These are phyloP conservation scores for Mycena citricolor DNA, from an alignment of 1,284 basidiomycete genomes.

Conservation along the genomic window DNA sequence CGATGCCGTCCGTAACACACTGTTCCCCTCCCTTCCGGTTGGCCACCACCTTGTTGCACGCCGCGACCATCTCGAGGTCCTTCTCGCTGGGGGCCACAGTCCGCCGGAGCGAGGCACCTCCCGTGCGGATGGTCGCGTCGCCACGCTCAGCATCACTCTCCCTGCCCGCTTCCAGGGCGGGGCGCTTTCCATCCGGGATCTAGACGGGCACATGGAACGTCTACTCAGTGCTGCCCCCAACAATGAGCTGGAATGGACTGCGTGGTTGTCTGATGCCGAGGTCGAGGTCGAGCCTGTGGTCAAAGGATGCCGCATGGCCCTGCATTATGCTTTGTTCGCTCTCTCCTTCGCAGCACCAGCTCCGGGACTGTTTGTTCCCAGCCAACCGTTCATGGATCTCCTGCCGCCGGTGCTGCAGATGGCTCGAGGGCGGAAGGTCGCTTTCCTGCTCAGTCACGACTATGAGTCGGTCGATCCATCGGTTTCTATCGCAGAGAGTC, in stretches of 20 bases:
- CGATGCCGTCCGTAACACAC: constrained; percentile 64
- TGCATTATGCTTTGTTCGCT: constrained; percentile 70
- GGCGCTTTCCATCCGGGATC: constrained; percentile 54
- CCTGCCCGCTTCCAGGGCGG: constrained; percentile 74
- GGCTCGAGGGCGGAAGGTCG: constrained; percentile 66
- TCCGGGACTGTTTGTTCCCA: constrained; percentile 62
- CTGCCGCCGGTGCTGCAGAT: constrained; percentile 69
- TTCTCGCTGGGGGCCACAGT: constrained; percentile 60
- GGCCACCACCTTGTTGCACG: constrained; percentile 69
- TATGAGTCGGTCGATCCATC: constrained; percentile 77
- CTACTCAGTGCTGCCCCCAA: constrained; percentile 42
- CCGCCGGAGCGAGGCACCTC: constrained; percentile 50
- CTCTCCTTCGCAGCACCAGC: constrained; percentile 45
- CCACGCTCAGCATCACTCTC: constrained; percentile 70
- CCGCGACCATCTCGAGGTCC: constrained; percentile 68
- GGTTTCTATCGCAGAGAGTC: constrained; percentile 63
- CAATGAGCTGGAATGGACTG: constrained; percentile 73
- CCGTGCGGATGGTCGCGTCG: constrained; percentile 64
- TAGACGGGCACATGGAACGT: constrained; percentile 57
- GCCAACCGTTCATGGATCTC: constrained; percentile 68
- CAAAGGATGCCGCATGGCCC: constrained; percentile 64
- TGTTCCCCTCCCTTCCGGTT: constrained; percentile 66
- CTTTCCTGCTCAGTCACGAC: constrained; percentile 66
- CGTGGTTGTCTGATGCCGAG: constrained; percentile 70
- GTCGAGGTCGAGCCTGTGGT: constrained; percentile 70